phyloP scores from a whole-genome alignment of 768 basidiomycete genomes.

The Pleurotus tuber-regium region DNA sequence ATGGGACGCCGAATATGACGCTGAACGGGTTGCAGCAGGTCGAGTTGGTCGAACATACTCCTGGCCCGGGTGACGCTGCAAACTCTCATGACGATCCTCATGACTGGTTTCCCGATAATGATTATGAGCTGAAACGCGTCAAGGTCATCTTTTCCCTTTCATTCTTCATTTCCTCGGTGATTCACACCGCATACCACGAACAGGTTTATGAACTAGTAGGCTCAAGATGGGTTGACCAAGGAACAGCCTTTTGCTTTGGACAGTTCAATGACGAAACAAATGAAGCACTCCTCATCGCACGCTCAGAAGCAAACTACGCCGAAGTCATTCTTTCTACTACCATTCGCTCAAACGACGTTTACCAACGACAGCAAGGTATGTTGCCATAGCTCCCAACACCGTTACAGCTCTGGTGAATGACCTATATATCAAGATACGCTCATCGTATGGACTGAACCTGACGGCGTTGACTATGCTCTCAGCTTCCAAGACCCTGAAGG shows the following conservation, averaged over 20 bases:
- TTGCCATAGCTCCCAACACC: slow-evolving; percentile 10
- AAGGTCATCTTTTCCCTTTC: slow-evolving; percentile 49
- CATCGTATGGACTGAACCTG: slow-evolving; percentile 98
- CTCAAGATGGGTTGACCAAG: slow-evolving; percentile 91
- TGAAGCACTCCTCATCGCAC: slow-evolving; percentile 82
- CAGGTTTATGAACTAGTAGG: slow-evolving; percentile 95
- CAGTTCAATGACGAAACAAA: slow-evolving; percentile 75
- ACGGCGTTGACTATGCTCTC: slow-evolving; percentile 91
- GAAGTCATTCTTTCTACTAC: slow-evolving; percentile 76
- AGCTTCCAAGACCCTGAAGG: slow-evolving; percentile 97
- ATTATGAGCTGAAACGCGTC: slow-evolving; percentile 82
- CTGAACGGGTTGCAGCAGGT: slow-evolving; percentile 39
- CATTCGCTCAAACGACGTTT: slow-evolving; percentile 80
- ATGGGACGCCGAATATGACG: slow-evolving; percentile 31
- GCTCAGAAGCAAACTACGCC: slow-evolving; percentile 69
- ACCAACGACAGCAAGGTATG: slow-evolving; percentile 84
- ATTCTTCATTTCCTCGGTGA: slow-evolving; percentile 11
- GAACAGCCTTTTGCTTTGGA: slow-evolving; percentile 95
- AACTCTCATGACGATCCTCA: slow-evolving; percentile 52
- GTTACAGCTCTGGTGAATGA: too few relatives aligned
- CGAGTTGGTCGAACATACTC: slow-evolving; percentile 45
- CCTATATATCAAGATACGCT: slow-evolving; percentile 69
- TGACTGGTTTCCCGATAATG: slow-evolving; percentile 61
- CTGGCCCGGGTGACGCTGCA: slow-evolving; percentile 33
- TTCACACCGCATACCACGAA: slow-evolving; percentile 6